Evolutionary conservation across 2,329 filamentous ascomycete species (phyloP), one percentile per base, ranked within the genome.

Genomic region (Xylariales sp.): DNA sequence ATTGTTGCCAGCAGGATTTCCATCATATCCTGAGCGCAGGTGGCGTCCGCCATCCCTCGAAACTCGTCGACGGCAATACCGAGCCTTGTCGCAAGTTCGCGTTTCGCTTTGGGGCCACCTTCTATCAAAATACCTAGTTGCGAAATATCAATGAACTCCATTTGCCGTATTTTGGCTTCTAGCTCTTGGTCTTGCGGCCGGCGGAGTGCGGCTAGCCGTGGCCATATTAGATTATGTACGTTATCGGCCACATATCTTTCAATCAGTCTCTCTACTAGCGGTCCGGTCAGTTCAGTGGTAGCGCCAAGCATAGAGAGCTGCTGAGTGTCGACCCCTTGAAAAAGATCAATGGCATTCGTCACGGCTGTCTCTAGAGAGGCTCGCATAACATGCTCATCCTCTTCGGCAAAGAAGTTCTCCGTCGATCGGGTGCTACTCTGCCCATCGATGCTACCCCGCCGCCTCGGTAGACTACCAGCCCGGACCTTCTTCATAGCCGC

Each of bases 231-330:
- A 75, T 95, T 91, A 74, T 99, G 95, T 6, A 98, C 89, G 78
- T 97, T 95, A 77, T 98, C 96, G 0, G 93, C 89, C 49, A 99
- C 90, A 80, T 99, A 97, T 55, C 94, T 90, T 80, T 99, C 96
- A 71, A 99, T 97, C 75, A 99, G 85, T 69, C 93, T 90, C 81
- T 99, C 97, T 1, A 99, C 94, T 8, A 97, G 83, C 1, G 94
- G 93, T 0, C 96, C 95, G 0, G 96, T 98, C 59, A 99, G 82
- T 77, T 97, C 94, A 1, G 97, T 99, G 1, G 94, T 97, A 4
- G 94, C 93, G 18, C 94, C 96, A 4, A 99, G 85, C 43, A 97
- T 85, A 3, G 95, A 97, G 34, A 99, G 83, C 75, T 98, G 96
- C 75, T 97, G 93, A 78, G 97, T 97, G 78, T 99, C 96, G 5